These are phyloP conservation scores for Paraconiothyrium brasiliense DNA, from an alignment of 2,329 filamentous ascomycete species.

Conservation along the genomic window DNA sequence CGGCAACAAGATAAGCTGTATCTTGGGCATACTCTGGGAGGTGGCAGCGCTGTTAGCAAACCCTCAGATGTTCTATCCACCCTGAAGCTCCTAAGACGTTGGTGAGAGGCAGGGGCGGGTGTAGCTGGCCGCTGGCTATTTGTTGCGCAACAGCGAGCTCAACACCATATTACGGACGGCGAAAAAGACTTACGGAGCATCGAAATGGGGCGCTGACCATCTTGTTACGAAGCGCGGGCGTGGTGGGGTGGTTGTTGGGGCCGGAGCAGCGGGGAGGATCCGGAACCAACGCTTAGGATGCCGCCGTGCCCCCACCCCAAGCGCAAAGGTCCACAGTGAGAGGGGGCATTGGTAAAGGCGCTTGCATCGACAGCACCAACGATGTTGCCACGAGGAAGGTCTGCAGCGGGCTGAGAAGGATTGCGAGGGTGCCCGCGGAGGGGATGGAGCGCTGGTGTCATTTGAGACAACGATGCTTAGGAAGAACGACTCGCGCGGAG, in stretches of 20 bases:
- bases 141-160: background rate
- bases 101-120: background rate
- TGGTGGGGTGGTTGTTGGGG: slow-evolving; percentile 4
- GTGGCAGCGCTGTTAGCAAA: background rate
- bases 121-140: background rate
- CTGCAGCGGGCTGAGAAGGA: background rate
- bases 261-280: background rate
- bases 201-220: background rate
- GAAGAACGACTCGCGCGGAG: background rate
- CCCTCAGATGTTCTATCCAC: background rate
- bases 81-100: background rate
- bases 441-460: background rate
- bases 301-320: slow-evolving; percentile 8
- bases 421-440: background rate
- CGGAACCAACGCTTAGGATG: background rate
- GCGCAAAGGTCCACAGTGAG: background rate
- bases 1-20: background rate
- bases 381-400: background rate
- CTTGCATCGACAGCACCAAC: background rate
- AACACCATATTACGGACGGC: background rate
- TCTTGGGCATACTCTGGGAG: background rate
- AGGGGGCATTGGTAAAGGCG: background rate
- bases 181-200: slow-evolving; percentile 10
- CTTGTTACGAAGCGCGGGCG: background rate
- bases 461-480: background rate